These are phyloP conservation scores for Ogataea hybrid DNA, from an alignment of 1,139 yeast species.

Conservation along the genomic window DNA sequence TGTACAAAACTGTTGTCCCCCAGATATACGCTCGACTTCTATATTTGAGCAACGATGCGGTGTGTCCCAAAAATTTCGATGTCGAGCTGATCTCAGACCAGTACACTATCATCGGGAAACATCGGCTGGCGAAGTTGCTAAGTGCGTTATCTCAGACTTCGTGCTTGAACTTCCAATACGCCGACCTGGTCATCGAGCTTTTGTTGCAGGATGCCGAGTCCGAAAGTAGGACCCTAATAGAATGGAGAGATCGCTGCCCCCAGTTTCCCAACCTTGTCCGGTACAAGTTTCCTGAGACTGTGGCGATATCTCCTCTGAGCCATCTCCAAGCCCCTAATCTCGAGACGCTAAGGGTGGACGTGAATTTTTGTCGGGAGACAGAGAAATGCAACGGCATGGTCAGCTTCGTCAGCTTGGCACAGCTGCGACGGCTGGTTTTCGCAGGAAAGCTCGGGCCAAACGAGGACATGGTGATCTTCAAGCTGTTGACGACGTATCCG, in stretches of 20 bases:
- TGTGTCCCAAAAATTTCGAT: slow-evolving; percentile 13
- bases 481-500: slow-evolving; percentile 27
- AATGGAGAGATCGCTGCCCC: slow-evolving; percentile 24
- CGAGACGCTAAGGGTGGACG: slow-evolving; percentile 24
- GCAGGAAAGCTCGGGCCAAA: slow-evolving; percentile 28
- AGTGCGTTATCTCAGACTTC: slow-evolving; percentile 18
- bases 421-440: slow-evolving; percentile 21
- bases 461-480: slow-evolving; percentile 32
- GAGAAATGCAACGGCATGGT: slow-evolving; percentile 24
- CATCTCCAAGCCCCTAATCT: slow-evolving; percentile 26
- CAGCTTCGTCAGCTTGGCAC: slow-evolving; percentile 22
- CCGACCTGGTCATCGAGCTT: slow-evolving; percentile 24
- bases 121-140: slow-evolving; percentile 19
- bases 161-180: slow-evolving; percentile 22
- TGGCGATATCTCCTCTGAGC: slow-evolving; percentile 24
- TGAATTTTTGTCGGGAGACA: slow-evolving; percentile 27
- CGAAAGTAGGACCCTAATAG: slow-evolving; percentile 17
- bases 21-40: slow-evolving; percentile 22
- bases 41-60: slow-evolving; percentile 15
- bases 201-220: slow-evolving; percentile 23
- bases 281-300: slow-evolving; percentile 23
- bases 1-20: slow-evolving; percentile 23
- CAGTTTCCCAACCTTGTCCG: slow-evolving; percentile 17
- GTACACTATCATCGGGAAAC: slow-evolving; percentile 18
- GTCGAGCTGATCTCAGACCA: slow-evolving; percentile 17